A percentile compares a stretch with the other conserved stretches of the same genome.
Evolutionary conservation across 768 basidiomycete species (phyloP).

Genomic region (Tephrocybe rancida): DNA sequence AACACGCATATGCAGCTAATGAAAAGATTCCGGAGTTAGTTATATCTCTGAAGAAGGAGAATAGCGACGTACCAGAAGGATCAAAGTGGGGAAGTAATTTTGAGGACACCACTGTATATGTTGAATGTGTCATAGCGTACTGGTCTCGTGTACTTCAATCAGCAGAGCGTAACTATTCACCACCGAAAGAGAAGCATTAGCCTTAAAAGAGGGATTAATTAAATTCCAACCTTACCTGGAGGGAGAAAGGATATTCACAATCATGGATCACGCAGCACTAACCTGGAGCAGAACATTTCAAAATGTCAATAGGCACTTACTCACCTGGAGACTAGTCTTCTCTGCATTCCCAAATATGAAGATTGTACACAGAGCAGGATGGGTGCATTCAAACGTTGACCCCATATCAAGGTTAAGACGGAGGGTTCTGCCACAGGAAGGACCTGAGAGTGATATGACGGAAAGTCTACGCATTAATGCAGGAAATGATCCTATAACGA

Average conservation of each 20-base stretch:
- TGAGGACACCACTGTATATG: slow-evolving; percentile 31
- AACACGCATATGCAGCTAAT: background rate
- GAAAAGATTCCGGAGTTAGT: slow-evolving; percentile 26
- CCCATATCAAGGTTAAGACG: slow-evolving; percentile 34
- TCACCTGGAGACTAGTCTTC: slow-evolving; percentile 37
- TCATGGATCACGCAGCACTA: too few species aligned
- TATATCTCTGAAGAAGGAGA: slow-evolving; percentile 17
- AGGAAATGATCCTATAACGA: too few species aligned
- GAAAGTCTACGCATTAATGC: too few species aligned
- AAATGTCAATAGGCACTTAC: too few species aligned
- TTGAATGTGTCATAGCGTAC: slow-evolving; percentile 32
- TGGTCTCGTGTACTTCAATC: slow-evolving; percentile 32
- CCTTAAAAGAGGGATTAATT: slow-evolving; percentile 25
- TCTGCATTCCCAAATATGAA: slow-evolving; percentile 34
- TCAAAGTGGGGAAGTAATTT: slow-evolving; percentile 24
- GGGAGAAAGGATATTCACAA: background rate
- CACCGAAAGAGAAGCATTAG: slow-evolving; percentile 28
- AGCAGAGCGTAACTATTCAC: slow-evolving; percentile 28
- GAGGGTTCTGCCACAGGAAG: slow-evolving; percentile 7
- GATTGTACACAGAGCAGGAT: slow-evolving; percentile 40
- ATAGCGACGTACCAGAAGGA: slow-evolving; percentile 14
- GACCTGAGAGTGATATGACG: too few species aligned
- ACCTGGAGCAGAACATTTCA: too few species aligned
- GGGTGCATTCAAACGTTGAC: slow-evolving; percentile 15
- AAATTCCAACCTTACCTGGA: slow-evolving; percentile 39